Percentiles rank a stretch among this genome's conserved stretches.
These are phyloP conservation scores for Coprinopsis cinerea DNA, from an alignment of 768 basidiomycete species.

Conservation along the genomic window DNA sequence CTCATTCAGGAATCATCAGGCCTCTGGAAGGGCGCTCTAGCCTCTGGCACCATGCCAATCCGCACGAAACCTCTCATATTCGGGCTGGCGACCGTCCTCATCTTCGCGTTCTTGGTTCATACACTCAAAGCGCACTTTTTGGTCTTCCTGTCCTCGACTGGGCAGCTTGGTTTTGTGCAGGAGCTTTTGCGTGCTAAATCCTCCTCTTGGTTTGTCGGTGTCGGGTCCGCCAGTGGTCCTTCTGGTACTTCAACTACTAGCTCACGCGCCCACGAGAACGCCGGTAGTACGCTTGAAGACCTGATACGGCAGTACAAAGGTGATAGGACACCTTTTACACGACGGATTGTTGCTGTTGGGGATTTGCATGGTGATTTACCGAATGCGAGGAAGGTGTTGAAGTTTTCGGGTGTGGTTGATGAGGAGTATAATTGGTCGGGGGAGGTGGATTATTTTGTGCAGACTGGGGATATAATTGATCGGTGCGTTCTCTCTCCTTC, in stretches of 20 bases:
- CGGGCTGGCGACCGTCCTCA: neutral
- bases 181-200: neutral
- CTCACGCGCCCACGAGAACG: no score
- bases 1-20: no score
- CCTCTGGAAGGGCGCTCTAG: no score
- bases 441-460: conserved; percentile 79
- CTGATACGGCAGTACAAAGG: conserved; percentile 3
- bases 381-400: conserved; percentile 74
- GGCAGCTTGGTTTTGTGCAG: neutral
- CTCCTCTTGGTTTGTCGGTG: neutral
- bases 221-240: neutral
- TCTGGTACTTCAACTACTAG: neutral
- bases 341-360: conserved; percentile 81
- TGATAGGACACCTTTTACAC: conserved; percentile 28
- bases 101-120: neutral
- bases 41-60: neutral
- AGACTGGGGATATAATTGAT: conserved; percentile 96
- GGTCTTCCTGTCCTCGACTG: neutral
- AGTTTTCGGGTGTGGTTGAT: conserved; percentile 75
- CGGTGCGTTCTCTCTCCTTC: conserved; percentile 40
- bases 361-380: conserved; percentile 87
- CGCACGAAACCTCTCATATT: neutral
- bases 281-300: neutral
- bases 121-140: neutral
- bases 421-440: conserved; percentile 75